Evolutionary conservation across 2,329 filamentous ascomycete genomes (phyloP), one percentile per base, ranked within the genome.

Genomic region (Penicillium aurantiogriseum): DNA sequence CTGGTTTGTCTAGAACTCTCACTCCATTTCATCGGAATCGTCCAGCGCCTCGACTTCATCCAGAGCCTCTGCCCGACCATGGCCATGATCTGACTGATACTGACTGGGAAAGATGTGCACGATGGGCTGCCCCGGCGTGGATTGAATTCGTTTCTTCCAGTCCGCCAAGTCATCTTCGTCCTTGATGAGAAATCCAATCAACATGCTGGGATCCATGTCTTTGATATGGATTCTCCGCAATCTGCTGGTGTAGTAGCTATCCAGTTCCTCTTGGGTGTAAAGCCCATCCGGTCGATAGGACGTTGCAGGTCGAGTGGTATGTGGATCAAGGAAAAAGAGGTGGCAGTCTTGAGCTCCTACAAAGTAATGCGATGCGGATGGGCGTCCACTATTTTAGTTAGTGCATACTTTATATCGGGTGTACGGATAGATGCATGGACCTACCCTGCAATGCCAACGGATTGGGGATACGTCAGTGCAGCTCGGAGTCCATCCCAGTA

Each of bases 201-300:
- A 79, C 94, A 99, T 99, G 69, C 92, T 97, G 0, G 94, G 94
- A 68, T 99, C 94, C 90, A 99, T 94, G 70, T 97, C 92, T 58
- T 87, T 86, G 48, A 99, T 83, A 65, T 94, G 88, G 31, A 99
- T 81, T 55, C 89, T 85, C 38, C 93, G 86, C 19, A 99, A 78
- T 47, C 93, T 87, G 50, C 90, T 85, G 0, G 92, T 97, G 72
- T 99, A 93, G 69, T 91, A 97, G 0, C 89, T 89, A 54, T 88
- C 84, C 17, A 96, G 73, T 57, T 97, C 92, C 65, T 90, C 88
- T 8, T 79, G 69, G 0, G 86, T 86, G 68, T 92, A 74, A 0
- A 80, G 71, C 47, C 86, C 74, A 29, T 81, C 72, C 3, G 45
- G 45, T 61, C 84, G 83, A 62, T 87, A 88, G 0, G 88, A 85